Percentiles rank a stretch among this genome's conserved stretches.
phyloP scores from a whole-genome alignment of 208 protist genomes.

The Phytomonas serpens region DNA sequence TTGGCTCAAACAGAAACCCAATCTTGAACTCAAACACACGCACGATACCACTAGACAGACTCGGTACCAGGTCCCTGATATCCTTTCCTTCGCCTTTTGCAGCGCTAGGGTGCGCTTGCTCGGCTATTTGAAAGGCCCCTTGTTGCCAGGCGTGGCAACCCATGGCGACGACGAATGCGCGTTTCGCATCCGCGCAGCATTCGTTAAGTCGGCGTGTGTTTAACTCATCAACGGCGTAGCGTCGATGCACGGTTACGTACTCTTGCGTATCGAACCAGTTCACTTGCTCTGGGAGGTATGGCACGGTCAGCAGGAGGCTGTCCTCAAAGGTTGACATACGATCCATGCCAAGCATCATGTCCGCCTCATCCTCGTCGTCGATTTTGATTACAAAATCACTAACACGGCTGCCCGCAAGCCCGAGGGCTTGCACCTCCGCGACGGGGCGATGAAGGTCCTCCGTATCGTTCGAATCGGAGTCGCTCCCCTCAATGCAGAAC shows the following conservation, averaged over 20 bases:
- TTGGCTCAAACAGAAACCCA: slow-evolving; percentile 66
- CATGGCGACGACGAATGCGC: slow-evolving; percentile 56
- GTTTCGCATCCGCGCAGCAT: slow-evolving; percentile 74
- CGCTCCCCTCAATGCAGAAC: not conserved
- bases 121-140: slow-evolving; percentile 4
- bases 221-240: slow-evolving; percentile 39
- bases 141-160: slow-evolving; percentile 22
- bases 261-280: slow-evolving; percentile 63
- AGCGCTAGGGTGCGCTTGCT: slow-evolving; percentile 33
- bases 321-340: slow-evolving; percentile 56
- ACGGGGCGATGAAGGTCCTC: slow-evolving; percentile 24
- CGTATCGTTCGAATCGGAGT: slow-evolving; percentile 17
- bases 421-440: slow-evolving; percentile 16
- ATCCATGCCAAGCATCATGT: slow-evolving; percentile 74
- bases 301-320: slow-evolving; percentile 66
- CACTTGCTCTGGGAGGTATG: slow-evolving; percentile 64
- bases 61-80: not conserved
- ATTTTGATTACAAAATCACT: slow-evolving; percentile 77
- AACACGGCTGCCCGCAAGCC: slow-evolving; percentile 16
- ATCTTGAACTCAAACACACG: slow-evolving; percentile 55
- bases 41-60: slow-evolving; percentile 10
- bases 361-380: slow-evolving; percentile 86
- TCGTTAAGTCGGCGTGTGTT: slow-evolving; percentile 55
- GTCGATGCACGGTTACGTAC: slow-evolving; percentile 54
- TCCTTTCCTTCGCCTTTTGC: slow-evolving; percentile 12